Evolutionary conservation across 208 protist species (phyloP), one percentile per base, ranked within the genome.

Genomic region (Wallacemonas sp.): DNA sequence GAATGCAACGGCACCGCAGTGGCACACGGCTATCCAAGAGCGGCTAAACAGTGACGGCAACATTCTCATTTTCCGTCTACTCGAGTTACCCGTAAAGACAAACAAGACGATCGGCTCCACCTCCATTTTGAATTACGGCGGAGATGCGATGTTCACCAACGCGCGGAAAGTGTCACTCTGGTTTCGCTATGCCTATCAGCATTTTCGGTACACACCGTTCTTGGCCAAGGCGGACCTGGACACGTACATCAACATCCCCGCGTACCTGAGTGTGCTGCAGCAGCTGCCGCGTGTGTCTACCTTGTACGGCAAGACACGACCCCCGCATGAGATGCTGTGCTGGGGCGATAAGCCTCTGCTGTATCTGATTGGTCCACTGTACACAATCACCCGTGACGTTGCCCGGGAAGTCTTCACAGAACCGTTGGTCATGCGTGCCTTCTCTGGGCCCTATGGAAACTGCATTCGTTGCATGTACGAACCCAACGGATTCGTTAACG

Each of bases 241-340:
- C 22, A 25, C 22, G 44, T 55, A 55, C 48, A 23, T 55, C 22
- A 55, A 55, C 48, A 23, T 55, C 5, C 48, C 48, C 23, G 48
- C 48, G 10, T 55, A 55, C 48, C 48, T 55, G 25, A 55, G 22
- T 26, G 18, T 55, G 25, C 22, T 55, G 25, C 48, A 55, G 26
- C 48, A 55, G 18, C 48, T 55, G 18, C 48, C 48, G 48, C 48
- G 48, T 22, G 48, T 55, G 7, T 55, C 48, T 5, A 55, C 48
- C 10, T 23, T 55, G 7, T 55, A 26, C 26, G 48, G 48, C 7
- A 55, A 55, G 26, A 8, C 48, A n/a, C 48, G 23, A 7, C 22
- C 16, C 25, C 3, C 11, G 5, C 5, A 32, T 7, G 7, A 7
- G 48, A 14, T 55, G 48, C 26, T 32, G 5, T 31, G 23, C 5